phyloP scores from a whole-genome alignment of 805 yeast species.

The Clavispora carvajalis region DNA sequence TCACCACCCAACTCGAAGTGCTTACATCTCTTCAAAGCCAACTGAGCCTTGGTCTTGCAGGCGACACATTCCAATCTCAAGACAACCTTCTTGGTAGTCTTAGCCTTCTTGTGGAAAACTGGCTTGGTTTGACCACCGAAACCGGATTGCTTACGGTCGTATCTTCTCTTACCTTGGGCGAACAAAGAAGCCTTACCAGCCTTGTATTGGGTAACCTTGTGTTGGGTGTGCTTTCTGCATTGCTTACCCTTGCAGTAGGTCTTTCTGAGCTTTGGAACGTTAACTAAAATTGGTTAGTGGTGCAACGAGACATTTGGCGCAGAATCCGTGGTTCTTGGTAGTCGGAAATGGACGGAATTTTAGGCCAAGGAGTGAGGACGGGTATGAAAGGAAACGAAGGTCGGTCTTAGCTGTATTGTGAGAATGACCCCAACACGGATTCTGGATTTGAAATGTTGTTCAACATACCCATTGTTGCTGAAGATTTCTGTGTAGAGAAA shows the following conservation, averaged over 20 bases:
- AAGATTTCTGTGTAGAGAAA: conserved; percentile 10
- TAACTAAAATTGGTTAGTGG: conserved; percentile 54
- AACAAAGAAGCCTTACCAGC: conserved; percentile 99
- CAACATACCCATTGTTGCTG: conserved; percentile 19
- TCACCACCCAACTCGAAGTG: conserved; percentile 99
- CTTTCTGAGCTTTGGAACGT: conserved; percentile 99
- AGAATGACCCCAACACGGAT: neutral
- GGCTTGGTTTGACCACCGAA: conserved; percentile 99
- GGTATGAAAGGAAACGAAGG: neutral
- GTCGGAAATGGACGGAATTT: neutral
- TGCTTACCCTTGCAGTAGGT: conserved; percentile 99
- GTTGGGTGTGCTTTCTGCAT: conserved; percentile 99
- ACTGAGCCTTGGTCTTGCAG: conserved; percentile 98
- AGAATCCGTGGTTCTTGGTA: neutral
- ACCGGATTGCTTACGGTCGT: conserved; percentile 99
- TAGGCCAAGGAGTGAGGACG: neutral
- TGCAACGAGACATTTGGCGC: neutral
- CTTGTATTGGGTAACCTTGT: conserved; percentile 99
- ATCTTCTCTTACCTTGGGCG: conserved; percentile 99
- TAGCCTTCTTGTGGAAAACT: conserved; percentile 99
- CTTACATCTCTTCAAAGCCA: conserved; percentile 98
- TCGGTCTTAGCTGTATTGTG: neutral
- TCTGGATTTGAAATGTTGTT: neutral
- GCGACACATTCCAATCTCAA: conserved; percentile 97
- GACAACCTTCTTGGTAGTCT: conserved; percentile 99